Percentiles rank a stretch among this genome's conserved stretches.
Conservation (phyloP, 331 rosid species). For the Quercus lobata region DNA sequence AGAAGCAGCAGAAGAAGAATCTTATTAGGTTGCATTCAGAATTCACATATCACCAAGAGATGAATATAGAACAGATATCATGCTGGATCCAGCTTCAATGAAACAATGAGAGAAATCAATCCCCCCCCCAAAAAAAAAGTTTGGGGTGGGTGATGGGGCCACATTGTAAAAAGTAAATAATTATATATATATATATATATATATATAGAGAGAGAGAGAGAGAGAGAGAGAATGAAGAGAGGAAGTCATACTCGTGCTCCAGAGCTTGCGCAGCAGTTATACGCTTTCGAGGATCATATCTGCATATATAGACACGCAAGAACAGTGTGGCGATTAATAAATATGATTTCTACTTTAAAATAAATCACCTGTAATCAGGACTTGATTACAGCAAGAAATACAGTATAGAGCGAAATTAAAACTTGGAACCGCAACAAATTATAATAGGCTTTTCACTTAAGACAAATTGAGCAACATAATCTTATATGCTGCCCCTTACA, state of each 20-base stretch:
- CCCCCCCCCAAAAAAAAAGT: neutral
- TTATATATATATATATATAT: neutral
- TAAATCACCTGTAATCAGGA: neutral
- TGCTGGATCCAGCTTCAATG: neutral
- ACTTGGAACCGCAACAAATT: neutral
- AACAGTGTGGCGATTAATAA: neutral
- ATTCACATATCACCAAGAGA: neutral
- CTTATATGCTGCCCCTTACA: neutral
- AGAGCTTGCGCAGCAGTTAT: conserved; percentile 89
- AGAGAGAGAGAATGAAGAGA: neutral
- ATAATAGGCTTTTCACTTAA: neutral
- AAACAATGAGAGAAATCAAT: neutral
- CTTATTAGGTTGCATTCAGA: neutral
- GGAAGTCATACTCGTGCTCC: conserved; percentile 79
- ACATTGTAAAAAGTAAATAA: neutral
- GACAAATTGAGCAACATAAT: neutral
- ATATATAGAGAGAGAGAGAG: neutral
- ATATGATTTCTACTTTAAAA: neutral
- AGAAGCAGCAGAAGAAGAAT: neutral
- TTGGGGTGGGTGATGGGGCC: neutral
- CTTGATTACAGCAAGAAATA: conserved; percentile 5
- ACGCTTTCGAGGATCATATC: conserved; percentile 96
- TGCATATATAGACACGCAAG: conserved; percentile 32
- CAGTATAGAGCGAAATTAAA: neutral
- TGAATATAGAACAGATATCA: neutral